phyloP scores from a whole-genome alignment of 1,284 basidiomycete genomes.

The Neotropicomus parvogracilis region DNA sequence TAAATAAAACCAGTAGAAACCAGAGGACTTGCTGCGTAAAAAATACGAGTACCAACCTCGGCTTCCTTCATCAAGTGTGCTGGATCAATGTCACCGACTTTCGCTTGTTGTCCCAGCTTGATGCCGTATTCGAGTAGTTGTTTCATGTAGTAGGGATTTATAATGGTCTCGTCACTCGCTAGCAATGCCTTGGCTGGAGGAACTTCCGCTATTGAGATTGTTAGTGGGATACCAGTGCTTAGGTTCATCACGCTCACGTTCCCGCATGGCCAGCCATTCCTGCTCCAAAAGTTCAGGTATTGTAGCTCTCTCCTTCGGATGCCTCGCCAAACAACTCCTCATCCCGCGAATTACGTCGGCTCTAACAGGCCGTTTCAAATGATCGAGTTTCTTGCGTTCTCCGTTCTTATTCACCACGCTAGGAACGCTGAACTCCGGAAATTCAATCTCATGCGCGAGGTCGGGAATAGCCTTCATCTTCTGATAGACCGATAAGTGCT shows the following conservation, averaged over 20 bases:
- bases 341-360: conserved; percentile 70
- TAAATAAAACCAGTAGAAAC: background rate
- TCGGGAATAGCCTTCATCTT: conserved; percentile 90
- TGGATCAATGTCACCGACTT: conserved; percentile 36
- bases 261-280: conserved; percentile 62
- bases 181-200: conserved; percentile 37
- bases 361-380: conserved; percentile 63
- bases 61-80: conserved; percentile 45
- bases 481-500: conserved; percentile 75
- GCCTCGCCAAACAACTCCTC: conserved; percentile 68
- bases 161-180: conserved; percentile 59
- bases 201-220: conserved; percentile 18
- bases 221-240: conserved; percentile 20
- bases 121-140: conserved; percentile 68
- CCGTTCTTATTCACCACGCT: conserved; percentile 40
- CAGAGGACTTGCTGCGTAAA: background rate
- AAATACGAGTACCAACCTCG: conserved; percentile 38
- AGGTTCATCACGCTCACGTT: conserved; percentile 36
- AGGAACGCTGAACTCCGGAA: conserved; percentile 53
- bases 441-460: conserved; percentile 66
- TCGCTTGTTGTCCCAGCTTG: conserved; percentile 43
- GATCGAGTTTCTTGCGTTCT: conserved; percentile 50
- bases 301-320: conserved; percentile 74
- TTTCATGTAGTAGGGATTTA: conserved; percentile 70
- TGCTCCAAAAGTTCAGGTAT: conserved; percentile 73